Evolutionary conservation across 306 rosid genomes (phyloP).

Genomic region (Cucumis hystrix): DNA sequence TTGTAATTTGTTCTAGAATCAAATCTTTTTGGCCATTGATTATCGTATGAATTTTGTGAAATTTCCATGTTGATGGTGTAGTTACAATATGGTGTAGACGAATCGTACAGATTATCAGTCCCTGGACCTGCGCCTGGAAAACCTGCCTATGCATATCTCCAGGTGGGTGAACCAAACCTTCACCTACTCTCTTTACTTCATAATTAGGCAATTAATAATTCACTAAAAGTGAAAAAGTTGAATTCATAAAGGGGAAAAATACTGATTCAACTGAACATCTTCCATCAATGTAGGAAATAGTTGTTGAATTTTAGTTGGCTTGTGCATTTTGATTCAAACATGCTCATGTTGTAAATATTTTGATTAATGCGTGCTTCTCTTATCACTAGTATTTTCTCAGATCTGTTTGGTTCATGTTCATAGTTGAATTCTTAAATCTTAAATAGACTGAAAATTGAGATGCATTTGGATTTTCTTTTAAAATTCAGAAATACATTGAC

Average conservation of each 20-base stretch:
- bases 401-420: not conserved
- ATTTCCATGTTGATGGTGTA: constrained; percentile 2
- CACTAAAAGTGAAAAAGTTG: not conserved
- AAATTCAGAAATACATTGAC: not conserved
- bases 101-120: constrained; percentile 24
- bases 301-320: not conserved
- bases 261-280: not conserved
- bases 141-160: constrained; percentile 16
- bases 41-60: not conserved
- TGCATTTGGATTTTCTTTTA: not conserved
- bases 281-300: not conserved
- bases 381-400: not conserved
- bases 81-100: constrained; percentile 25
- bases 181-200: not conserved
- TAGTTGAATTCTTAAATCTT: not conserved
- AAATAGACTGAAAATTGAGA: not conserved
- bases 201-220: not conserved
- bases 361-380: not conserved
- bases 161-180: constrained; percentile 13
- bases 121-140: constrained; percentile 18
- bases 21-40: not conserved
- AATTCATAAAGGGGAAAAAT: not conserved
- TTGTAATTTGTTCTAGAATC: not conserved
- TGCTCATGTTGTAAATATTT: not conserved
- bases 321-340: not conserved